Conservation (phyloP, 495 filamentous ascomycete genomes). For the Tuber indicum region DNA sequence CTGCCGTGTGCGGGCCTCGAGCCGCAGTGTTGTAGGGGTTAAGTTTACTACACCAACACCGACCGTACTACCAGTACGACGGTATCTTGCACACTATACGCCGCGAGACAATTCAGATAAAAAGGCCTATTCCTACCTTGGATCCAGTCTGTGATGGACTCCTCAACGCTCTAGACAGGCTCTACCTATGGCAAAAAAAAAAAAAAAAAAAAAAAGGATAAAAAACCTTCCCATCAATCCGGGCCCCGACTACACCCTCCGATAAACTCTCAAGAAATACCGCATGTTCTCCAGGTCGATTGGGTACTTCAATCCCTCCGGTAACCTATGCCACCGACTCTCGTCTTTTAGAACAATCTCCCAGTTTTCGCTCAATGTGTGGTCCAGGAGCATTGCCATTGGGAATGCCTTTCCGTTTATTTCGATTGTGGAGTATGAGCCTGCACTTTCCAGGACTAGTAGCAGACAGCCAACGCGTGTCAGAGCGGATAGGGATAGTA, state of each 20-base stretch:
- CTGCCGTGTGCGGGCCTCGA: background rate
- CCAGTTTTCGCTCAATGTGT: conserved; percentile 63
- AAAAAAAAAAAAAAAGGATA: background rate
- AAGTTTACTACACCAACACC: background rate
- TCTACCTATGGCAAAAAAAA: background rate
- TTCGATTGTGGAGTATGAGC: conserved; percentile 75
- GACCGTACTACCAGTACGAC: background rate
- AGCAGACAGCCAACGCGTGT: conserved; percentile 58
- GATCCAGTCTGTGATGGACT: background rate
- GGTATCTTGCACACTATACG: background rate
- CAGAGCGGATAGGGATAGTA: conserved; percentile 57
- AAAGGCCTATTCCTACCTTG: background rate
- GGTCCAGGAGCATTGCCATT: conserved; percentile 88
- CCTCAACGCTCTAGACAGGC: background rate
- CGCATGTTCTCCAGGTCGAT: conserved; percentile 89
- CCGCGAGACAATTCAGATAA: background rate
- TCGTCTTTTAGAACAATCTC: conserved; percentile 64
- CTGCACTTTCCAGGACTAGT: conserved; percentile 86
- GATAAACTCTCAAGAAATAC: conserved; percentile 48
- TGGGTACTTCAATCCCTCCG: conserved; percentile 62
- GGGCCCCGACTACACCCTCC: conserved; percentile 16
- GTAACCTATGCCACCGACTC: conserved; percentile 75
- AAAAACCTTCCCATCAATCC: background rate
- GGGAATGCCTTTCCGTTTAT: conserved; percentile 71
- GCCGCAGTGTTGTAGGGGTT: background rate